Conservation (phyloP, 2,329 filamentous ascomycete species). For the Emmonsiellopsis sp. region DNA sequence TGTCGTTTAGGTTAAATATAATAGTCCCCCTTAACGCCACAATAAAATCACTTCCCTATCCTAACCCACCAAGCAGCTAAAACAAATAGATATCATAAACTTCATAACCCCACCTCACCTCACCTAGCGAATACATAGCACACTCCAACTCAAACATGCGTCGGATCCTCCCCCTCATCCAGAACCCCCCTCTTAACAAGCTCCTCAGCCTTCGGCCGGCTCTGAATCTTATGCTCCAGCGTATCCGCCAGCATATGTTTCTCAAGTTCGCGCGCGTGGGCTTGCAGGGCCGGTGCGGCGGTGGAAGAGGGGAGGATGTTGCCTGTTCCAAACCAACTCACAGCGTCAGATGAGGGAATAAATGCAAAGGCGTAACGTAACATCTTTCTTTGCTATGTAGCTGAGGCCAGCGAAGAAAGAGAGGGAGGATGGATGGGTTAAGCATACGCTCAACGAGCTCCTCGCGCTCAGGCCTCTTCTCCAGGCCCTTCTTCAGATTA, state of each 20-base stretch:
- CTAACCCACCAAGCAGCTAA: too few species aligned
- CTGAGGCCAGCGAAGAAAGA: constrained; percentile 3
- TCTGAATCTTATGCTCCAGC: constrained; percentile 76
- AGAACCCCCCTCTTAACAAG: constrained; percentile 74
- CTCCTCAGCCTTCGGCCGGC: constrained; percentile 65
- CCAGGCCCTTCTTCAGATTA: constrained; percentile 55
- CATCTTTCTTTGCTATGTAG: too few species aligned
- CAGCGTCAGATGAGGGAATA: background rate
- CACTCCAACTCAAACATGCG: constrained; percentile 10
- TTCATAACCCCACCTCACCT: too few species aligned
- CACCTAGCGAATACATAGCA: too few species aligned
- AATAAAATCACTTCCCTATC: too few species aligned
- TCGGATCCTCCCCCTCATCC: constrained; percentile 50
- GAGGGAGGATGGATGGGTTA: constrained; percentile 1
- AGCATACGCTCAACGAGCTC: constrained; percentile 68
- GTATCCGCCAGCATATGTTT: constrained; percentile 81
- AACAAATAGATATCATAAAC: too few species aligned
- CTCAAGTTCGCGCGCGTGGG: constrained; percentile 74
- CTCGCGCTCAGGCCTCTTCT: constrained; percentile 58
- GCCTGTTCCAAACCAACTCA: constrained; percentile 39
- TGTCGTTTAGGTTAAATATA: too few species aligned
- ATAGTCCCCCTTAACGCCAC: too few species aligned
- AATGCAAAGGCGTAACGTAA: background rate
- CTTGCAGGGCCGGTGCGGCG: constrained; percentile 69
- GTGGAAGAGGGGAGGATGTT: constrained; percentile 78